Evolutionary conservation across 2,329 filamentous ascomycete genomes (phyloP), one percentile per base, ranked within the genome.

Genomic region (Uncinocarpus reesii): DNA sequence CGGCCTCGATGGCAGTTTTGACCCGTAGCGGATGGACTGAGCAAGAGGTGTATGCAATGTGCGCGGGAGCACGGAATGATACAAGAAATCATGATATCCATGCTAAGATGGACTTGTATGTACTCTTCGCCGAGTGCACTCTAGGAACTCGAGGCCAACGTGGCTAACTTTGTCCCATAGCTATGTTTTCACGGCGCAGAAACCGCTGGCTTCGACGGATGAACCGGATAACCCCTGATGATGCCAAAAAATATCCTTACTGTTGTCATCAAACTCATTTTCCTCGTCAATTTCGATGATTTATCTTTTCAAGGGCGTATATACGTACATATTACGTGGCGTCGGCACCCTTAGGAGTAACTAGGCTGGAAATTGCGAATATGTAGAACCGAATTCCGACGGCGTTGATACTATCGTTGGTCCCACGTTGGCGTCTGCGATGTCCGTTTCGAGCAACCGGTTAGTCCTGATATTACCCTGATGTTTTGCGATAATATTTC

Each of bases 31-130:
- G 52, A 10, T 63, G 58, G 58, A 54, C 50, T 24, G 34, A 44
- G 7, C 60, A 65, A 15, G 55, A 59, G 48, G 54, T 66, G 21
- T 55, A 61, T 28, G 55, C 58, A 1, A 57, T 65, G 21, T 53
- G 65, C 10, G 56, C 57, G 10, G 55, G 61, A 8, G 61, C 65
- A 0, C 56, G 63, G 37, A 62, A 58, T 34, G 62, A 67, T 47
- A 54, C 64, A 46, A 53, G 54, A 48, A 55, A 65, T 49, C 52
- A 52, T 2, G 58, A 55, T 36, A 59, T 63, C 34, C 64, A 66
- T 52, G 55, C 56, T 11, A 57, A 60, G 38, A 55, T 54, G 47
- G 53, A 59, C 47, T 57, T 60, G 55, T 58, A 53, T 15, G 52
- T 56, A n/a, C 26, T 36, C 26, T 24, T 32, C 16, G 7, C 20